Evolutionary conservation across 73 alveolate genomes (phyloP).

Genomic region (Diophrys sp.): DNA sequence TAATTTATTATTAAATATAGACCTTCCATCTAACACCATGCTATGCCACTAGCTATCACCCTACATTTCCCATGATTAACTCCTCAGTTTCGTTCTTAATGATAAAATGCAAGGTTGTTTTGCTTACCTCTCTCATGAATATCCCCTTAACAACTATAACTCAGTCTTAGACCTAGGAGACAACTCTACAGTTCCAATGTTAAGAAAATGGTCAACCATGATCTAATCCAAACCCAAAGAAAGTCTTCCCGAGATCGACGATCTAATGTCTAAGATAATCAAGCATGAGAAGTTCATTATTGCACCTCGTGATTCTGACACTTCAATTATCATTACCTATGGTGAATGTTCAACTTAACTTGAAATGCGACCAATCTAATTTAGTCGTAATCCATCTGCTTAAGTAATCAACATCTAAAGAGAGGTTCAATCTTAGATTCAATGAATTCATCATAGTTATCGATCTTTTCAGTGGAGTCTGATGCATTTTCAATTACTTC

Average conservation of each 20-base stretch:
- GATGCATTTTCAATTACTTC: too few species aligned
- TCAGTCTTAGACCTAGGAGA: background rate
- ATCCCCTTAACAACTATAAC: background rate
- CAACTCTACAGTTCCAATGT: background rate
- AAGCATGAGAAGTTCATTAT: background rate
- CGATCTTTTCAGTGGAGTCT: too few species aligned
- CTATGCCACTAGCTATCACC: too few species aligned
- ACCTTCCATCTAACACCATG: too few species aligned
- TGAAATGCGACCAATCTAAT: background rate
- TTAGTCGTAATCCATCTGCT: too few species aligned
- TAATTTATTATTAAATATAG: too few species aligned
- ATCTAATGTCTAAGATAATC: background rate
- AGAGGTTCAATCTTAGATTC: too few species aligned
- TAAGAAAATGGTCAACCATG: background rate
- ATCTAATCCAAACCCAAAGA: background rate
- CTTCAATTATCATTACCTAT: background rate
- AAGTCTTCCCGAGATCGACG: background rate
- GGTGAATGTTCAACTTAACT: background rate
- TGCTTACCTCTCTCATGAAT: background rate
- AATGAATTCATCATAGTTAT: too few species aligned
- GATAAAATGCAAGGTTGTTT: too few species aligned
- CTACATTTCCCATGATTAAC: too few species aligned
- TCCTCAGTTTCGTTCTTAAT: too few species aligned
- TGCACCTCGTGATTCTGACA: background rate
- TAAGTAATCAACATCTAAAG: too few species aligned